Base-by-base conservation (phyloP, 2,329 filamentous ascomycete genomes). In the Colletotrichum incanum region DNA sequence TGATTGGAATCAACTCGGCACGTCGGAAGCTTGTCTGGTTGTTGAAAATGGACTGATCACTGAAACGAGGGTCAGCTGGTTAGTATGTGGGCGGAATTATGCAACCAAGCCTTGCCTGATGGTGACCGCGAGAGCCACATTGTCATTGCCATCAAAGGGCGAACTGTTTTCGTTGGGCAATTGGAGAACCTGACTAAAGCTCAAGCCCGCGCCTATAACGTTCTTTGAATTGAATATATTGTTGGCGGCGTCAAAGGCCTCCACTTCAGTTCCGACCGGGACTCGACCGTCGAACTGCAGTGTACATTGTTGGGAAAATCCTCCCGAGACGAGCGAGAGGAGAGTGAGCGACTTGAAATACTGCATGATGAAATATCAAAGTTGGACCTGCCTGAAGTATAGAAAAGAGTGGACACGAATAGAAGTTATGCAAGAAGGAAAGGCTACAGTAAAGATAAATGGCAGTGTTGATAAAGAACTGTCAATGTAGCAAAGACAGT, bases 11-110 rank as follows among this genome's bases (percentile, higher is more conserved):
- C 52, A 91, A 84, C 68, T 90, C 90, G 0, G 88, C 87, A 73
- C 90, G 88, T 41, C 90, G 86, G 82, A 92, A 92, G 20, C 89
- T 89, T 2, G 80, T 81, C 79, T 92, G 90, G 62, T 84, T 78
- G 76, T 86, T 85, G 79, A 92, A 92, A 79, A 92, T 90, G 74
- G 88, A 90, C 71, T 85, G 76, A 78, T 91, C 89, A 69, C 79
- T 85, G 14, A 11, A 9, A 8, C 8, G 20, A 6, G 14, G 8
- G 47, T 69, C 31, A 63, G 68, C 31, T 4, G 2, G 6, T 23
- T 9, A 8, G 2, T 28, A 12, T 5, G 7, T 3, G 37, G 5
- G 18, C 26, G 5, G 26, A 14, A 12, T 20, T n/a, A 6, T 12
- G 4, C 5, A 6, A 54, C 7, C 20, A 1, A 3, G 20, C 26